Percentiles rank a stretch among this genome's conserved stretches.
Conservation (phyloP, 495 filamentous ascomycete genomes). For the Podospora pseudoanserina region DNA sequence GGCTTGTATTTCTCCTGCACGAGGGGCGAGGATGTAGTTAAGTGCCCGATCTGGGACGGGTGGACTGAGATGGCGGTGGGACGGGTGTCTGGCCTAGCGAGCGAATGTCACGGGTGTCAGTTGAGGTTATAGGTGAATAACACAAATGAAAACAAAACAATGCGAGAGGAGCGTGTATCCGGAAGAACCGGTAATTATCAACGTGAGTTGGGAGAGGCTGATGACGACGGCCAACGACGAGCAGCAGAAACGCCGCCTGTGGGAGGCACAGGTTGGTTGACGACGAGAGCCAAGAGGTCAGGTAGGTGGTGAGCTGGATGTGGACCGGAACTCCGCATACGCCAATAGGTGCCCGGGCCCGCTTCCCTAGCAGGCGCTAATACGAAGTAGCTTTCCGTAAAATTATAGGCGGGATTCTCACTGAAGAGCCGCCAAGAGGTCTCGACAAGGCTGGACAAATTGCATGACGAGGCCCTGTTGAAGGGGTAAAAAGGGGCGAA, state of each 20-base stretch:
- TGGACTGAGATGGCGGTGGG: conserved; percentile 61
- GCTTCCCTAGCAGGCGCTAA: neutral
- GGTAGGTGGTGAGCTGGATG: neutral
- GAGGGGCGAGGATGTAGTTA: conserved; percentile 78
- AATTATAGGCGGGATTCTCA: neutral
- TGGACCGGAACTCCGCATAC: neutral
- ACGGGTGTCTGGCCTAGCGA: conserved; percentile 22
- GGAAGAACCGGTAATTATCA: neutral
- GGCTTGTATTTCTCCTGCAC: conserved; percentile 55
- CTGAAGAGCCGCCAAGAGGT: neutral
- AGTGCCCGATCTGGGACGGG: conserved; percentile 72
- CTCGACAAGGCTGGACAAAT: conserved; percentile 3
- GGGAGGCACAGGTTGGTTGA: conserved; percentile 23
- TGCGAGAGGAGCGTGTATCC: conserved; percentile 5
- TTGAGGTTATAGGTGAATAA: neutral
- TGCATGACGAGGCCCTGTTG: neutral
- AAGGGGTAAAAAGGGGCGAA: neutral
- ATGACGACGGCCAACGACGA: conserved; percentile 21
- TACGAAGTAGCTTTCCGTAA: neutral
- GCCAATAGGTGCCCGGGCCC: neutral
- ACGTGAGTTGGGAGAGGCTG: conserved; percentile 12
- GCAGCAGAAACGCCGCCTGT: conserved; percentile 18
- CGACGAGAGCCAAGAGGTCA: neutral
- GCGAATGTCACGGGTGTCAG: conserved; percentile 16
- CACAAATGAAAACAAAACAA: conserved; percentile 16